A percentile compares a stretch with the other conserved stretches of the same genome.
phyloP scores from a whole-genome alignment of 1,139 yeast genomes.

The Debaryomyces coudertii region DNA sequence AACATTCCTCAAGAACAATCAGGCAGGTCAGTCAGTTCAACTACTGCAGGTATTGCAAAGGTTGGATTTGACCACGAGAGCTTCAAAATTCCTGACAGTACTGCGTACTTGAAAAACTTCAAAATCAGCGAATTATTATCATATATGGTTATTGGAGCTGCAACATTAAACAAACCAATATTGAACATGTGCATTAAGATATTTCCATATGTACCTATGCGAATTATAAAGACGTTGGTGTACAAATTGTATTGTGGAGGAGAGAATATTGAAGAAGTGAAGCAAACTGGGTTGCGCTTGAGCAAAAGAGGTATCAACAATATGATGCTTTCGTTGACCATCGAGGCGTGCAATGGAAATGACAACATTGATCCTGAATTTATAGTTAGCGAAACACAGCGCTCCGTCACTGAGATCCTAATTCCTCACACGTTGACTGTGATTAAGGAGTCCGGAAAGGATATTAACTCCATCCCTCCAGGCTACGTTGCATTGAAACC shows the following conservation, averaged over 20 bases:
- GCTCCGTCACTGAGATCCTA: constrained; percentile 69
- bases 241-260: constrained; percentile 93
- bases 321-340: constrained; percentile 92
- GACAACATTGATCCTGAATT: constrained; percentile 62
- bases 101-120: constrained; percentile 40
- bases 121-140: constrained; percentile 54
- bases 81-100: constrained; percentile 9
- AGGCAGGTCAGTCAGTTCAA: background rate
- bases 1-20: constrained; percentile 7
- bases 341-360: constrained; percentile 88
- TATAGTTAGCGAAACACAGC: constrained; percentile 67
- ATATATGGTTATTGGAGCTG: constrained; percentile 66
- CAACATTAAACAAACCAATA: constrained; percentile 64
- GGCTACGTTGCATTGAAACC: constrained; percentile 93
- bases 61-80: constrained; percentile 8
- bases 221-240: constrained; percentile 69
- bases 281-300: constrained; percentile 67
- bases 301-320: constrained; percentile 78
- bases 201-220: constrained; percentile 79
- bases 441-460: constrained; percentile 45
- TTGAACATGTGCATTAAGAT: constrained; percentile 61
- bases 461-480: constrained; percentile 69
- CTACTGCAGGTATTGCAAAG: constrained; percentile 8
- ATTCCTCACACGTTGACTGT: constrained; percentile 67
- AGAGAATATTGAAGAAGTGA: constrained; percentile 70